phyloP scores from a whole-genome alignment of 495 filamentous ascomycete species.

The Amphirosellinia nigrospora region DNA sequence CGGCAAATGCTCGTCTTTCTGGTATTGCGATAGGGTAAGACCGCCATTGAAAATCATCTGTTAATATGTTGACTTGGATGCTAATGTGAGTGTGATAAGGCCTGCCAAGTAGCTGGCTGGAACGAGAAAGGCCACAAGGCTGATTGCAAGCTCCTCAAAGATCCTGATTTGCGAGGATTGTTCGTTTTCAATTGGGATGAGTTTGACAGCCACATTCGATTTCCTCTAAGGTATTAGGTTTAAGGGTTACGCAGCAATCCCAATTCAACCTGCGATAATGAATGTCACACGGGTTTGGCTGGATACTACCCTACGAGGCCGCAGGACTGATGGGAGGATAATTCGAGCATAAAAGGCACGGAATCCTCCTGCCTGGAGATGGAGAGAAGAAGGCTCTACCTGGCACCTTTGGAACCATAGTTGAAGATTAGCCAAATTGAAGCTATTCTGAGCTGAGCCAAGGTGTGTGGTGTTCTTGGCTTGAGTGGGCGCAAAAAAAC shows the following conservation, averaged over 20 bases:
- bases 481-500: no score
- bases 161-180: constrained; percentile 41
- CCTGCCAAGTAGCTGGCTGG: constrained; percentile 41
- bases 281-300: not conserved
- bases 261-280: not conserved
- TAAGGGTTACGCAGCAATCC: not conserved
- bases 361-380: no score
- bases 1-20: constrained; percentile 38
- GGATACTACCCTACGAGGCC: no score
- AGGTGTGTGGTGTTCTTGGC: no score
- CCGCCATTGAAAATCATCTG: constrained; percentile 18
- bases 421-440: no score
- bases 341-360: no score
- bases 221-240: constrained; percentile 33
- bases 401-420: no score
- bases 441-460: no score
- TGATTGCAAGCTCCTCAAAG: constrained; percentile 45
- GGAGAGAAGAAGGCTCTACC: no score
- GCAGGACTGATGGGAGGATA: no score
- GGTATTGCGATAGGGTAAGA: constrained; percentile 43
- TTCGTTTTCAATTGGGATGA: constrained; percentile 41
- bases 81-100: constrained; percentile 33
- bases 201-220: constrained; percentile 40
- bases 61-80: constrained; percentile 25
- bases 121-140: constrained; percentile 44